Evolutionary conservation across 441 rosid species (phyloP).

Genomic region (Capsella rubella): DNA sequence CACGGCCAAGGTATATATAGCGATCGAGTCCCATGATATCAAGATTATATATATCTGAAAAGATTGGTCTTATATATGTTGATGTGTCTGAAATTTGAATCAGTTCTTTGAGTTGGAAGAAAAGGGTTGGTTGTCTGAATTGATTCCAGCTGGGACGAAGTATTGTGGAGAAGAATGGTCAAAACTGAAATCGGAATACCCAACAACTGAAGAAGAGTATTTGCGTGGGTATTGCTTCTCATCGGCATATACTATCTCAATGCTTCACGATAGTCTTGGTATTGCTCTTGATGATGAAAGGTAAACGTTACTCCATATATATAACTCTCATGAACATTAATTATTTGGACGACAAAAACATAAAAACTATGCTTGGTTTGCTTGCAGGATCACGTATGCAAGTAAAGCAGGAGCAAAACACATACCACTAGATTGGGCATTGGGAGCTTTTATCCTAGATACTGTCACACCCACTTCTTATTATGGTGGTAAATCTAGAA

Average conservation of each 20-base stretch:
- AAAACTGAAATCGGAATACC: conserved; percentile 56
- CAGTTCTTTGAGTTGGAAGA: conserved; percentile 62
- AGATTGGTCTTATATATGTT: background rate
- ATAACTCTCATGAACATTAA: background rate
- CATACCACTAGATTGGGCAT: conserved; percentile 88
- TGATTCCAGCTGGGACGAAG: conserved; percentile 60
- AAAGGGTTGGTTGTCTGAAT: conserved; percentile 61
- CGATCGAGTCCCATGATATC: background rate
- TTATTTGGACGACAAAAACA: background rate
- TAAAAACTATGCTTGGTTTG: conserved; percentile 16
- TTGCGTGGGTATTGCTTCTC: conserved; percentile 68
- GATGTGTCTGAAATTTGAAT: conserved; percentile 27
- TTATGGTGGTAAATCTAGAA: conserved; percentile 33
- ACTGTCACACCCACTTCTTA: conserved; percentile 43
- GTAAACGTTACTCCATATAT: conserved; percentile 32
- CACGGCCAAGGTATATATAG: conserved; percentile 75
- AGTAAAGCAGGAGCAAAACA: conserved; percentile 58
- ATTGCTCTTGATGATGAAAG: conserved; percentile 55
- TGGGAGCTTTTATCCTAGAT: conserved; percentile 85
- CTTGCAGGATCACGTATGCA: conserved; percentile 67
- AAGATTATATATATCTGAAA: conserved; percentile 4
- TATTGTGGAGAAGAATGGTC: conserved; percentile 84
- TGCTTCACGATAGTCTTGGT: conserved; percentile 69
- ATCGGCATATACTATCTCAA: conserved; percentile 62
- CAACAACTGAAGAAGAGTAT: conserved; percentile 52